These are phyloP conservation scores for Massariosphaeria phaeospora DNA, from an alignment of 495 filamentous ascomycete species.

Conservation along the genomic window DNA sequence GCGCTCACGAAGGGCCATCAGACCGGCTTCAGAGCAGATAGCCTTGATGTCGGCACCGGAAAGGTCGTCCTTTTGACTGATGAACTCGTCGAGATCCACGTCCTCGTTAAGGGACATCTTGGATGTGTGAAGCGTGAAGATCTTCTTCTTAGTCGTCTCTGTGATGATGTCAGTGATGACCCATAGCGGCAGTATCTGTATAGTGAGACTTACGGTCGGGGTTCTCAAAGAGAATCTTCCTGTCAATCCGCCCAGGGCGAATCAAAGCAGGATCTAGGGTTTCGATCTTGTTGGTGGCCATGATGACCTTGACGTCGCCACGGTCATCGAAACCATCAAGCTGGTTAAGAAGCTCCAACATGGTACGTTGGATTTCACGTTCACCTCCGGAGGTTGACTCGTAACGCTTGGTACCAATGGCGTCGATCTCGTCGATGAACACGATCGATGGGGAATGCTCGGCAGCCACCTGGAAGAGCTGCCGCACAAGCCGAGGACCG, in stretches of 20 bases:
- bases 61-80: conserved; percentile 96
- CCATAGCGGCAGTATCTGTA: neutral
- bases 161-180: conserved; percentile 37
- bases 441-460: conserved; percentile 97
- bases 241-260: conserved; percentile 94
- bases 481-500: conserved; percentile 86
- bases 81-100: conserved; percentile 97
- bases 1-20: conserved; percentile 91
- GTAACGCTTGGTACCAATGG: conserved; percentile 98
- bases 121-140: conserved; percentile 97
- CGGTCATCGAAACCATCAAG: conserved; percentile 98
- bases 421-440: conserved; percentile 99
- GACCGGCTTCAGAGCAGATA: conserved; percentile 93
- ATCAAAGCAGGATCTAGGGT: conserved; percentile 95
- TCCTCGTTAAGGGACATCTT: conserved; percentile 97
- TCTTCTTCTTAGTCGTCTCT: conserved; percentile 99
- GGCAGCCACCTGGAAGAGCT: conserved; percentile 96
- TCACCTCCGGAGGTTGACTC: conserved; percentile 96
- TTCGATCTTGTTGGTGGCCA: conserved; percentile 99
- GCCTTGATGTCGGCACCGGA: conserved; percentile 98
- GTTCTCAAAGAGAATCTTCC: conserved; percentile 99
- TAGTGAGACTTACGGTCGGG: conserved; percentile 69
- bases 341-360: conserved; percentile 98
- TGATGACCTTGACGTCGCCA: conserved; percentile 98
- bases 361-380: conserved; percentile 95